A percentile compares a stretch with the other conserved stretches of the same genome.
phyloP scores from a whole-genome alignment of 2,329 filamentous ascomycete genomes.

The Knufia petricola region DNA sequence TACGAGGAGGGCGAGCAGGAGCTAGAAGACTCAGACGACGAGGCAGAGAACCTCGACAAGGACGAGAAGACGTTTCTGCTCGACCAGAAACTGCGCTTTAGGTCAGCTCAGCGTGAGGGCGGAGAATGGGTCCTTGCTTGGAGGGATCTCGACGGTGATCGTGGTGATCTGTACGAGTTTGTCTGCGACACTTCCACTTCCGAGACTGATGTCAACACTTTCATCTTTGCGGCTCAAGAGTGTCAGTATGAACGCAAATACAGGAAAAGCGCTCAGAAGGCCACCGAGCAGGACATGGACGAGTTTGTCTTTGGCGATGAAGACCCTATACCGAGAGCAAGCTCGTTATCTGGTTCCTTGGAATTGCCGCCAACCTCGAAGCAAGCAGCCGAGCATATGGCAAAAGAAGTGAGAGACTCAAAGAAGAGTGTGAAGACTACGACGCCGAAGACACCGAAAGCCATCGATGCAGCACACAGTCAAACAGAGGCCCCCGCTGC shows the following conservation, averaged over 20 bases:
- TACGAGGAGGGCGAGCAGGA: conserved; percentile 98
- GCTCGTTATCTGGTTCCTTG: conserved; percentile 44
- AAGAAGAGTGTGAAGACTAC: conserved; percentile 34
- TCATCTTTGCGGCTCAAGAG: conserved; percentile 74
- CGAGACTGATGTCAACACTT: conserved; percentile 63
- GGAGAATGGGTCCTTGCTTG: conserved; percentile 85
- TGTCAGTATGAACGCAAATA: conserved; percentile 98
- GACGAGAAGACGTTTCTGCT: conserved; percentile 97
- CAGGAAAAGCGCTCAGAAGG: conserved; percentile 65
- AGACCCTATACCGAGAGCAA: conserved; percentile 50
- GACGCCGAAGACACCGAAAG: too few relatives aligned
- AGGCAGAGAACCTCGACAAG: conserved; percentile 70
- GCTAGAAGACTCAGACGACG: conserved; percentile 75
- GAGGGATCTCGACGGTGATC: conserved; percentile 88
- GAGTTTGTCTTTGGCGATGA: conserved; percentile 70
- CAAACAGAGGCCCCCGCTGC: conserved; percentile 53
- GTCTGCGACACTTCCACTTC: conserved; percentile 72
- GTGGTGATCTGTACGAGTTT: conserved; percentile 94
- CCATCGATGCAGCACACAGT: conserved; percentile 32
- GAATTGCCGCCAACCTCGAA: conserved; percentile 29
- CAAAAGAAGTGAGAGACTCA: conserved; percentile 35
- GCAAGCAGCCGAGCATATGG: conserved; percentile 36
- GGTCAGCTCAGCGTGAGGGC: conserved; percentile 68
- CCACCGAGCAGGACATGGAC: conserved; percentile 68
- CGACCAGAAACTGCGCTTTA: conserved; percentile 83